A percentile compares a stretch with the other conserved stretches of the same genome.
Evolutionary conservation across 257 asterid species (phyloP).

Genomic region (Salvia hispanica): DNA sequence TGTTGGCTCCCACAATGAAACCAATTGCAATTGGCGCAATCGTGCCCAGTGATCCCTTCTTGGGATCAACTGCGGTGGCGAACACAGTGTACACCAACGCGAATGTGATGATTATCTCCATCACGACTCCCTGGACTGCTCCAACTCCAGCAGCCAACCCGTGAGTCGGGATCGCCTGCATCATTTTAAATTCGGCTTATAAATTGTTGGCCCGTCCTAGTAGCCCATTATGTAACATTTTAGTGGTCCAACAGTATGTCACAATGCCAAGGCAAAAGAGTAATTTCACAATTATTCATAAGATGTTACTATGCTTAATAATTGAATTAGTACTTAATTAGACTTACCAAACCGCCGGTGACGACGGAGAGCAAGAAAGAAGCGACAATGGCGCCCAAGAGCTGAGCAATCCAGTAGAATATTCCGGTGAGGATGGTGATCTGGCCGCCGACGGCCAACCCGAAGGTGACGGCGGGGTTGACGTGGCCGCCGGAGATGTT

Average conservation of each 20-base stretch:
- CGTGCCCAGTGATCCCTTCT: constrained; percentile 78
- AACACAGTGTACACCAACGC: constrained; percentile 86
- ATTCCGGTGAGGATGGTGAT: constrained; percentile 64
- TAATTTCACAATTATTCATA: not conserved
- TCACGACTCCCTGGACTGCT: constrained; percentile 61
- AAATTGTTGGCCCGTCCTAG: not conserved
- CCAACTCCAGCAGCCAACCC: constrained; percentile 64
- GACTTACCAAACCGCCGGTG: constrained; percentile 60
- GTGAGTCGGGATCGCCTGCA: constrained; percentile 71
- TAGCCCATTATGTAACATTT: no score
- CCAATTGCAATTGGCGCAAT: constrained; percentile 95
- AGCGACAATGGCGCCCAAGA: constrained; percentile 57
- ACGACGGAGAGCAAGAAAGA: constrained; percentile 53
- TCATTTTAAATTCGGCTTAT: not conserved
- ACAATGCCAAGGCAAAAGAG: not conserved
- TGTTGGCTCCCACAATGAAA: constrained; percentile 87
- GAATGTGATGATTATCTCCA: constrained; percentile 81
- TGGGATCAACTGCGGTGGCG: constrained; percentile 91
- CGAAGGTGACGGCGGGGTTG: constrained; percentile 77
- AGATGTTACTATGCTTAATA: no score
- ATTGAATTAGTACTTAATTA: no score
- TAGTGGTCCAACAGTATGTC: no score
- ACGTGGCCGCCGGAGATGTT: constrained; percentile 82
- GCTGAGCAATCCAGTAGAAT: constrained; percentile 69
- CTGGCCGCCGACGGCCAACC: constrained; percentile 72